Percentiles rank a stretch among this genome's conserved stretches.
phyloP scores from a whole-genome alignment of 31 red algal species.

The Bonnemaisonia californica region DNA sequence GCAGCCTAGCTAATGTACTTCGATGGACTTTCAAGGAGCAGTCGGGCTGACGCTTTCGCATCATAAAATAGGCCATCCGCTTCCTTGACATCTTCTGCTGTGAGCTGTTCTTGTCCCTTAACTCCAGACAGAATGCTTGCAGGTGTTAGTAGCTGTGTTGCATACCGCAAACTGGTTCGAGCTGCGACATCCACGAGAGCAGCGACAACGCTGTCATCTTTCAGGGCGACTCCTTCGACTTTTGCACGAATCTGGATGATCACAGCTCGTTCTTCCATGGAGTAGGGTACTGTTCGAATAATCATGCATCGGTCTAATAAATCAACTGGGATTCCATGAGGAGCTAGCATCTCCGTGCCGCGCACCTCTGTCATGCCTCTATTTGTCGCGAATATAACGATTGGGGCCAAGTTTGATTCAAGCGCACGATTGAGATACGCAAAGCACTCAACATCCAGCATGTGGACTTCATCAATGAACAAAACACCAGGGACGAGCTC shows the following conservation, averaged over 20 bases:
- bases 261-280: slow-evolving; percentile 81
- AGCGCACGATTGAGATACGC: slow-evolving; percentile 97
- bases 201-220: slow-evolving; percentile 72
- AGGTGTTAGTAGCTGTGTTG: slow-evolving; percentile 89
- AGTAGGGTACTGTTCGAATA: slow-evolving; percentile 95
- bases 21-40: slow-evolving; percentile 74
- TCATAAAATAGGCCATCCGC: slow-evolving; percentile 94
- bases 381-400: slow-evolving; percentile 97
- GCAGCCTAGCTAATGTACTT: slow-evolving; percentile 59
- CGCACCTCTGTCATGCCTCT: slow-evolving; percentile 91
- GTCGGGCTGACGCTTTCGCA: slow-evolving; percentile 83
- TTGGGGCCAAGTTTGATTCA: slow-evolving; percentile 96
- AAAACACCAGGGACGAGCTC: slow-evolving; percentile 97
- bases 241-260: slow-evolving; percentile 93
- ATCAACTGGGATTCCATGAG: slow-evolving; percentile 97
- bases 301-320: slow-evolving; percentile 96
- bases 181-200: slow-evolving; percentile 80
- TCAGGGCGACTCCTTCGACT: slow-evolving; percentile 73
- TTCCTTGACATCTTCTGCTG: slow-evolving; percentile 86
- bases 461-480: slow-evolving; percentile 99
- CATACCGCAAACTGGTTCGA: slow-evolving; percentile 92
- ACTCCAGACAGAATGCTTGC: slow-evolving; percentile 77
- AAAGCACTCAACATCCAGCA: slow-evolving; percentile 98
- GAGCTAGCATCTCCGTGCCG: slow-evolving; percentile 90
- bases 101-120: slow-evolving; percentile 84